Base-by-base conservation (phyloP, 2,329 filamentous ascomycete species). In the Amauroascus niger region DNA sequence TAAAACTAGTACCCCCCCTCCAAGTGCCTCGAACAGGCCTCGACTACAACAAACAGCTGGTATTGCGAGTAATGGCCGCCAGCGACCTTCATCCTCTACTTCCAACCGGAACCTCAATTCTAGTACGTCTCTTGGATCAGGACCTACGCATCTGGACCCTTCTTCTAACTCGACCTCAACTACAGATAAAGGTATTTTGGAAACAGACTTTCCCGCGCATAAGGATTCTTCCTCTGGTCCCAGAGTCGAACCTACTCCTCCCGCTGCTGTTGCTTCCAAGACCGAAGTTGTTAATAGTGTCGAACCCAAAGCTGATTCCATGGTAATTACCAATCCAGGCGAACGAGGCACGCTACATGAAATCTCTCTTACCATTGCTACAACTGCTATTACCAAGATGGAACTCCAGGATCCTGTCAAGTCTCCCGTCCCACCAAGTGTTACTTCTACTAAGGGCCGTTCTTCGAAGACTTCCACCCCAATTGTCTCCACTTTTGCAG, bases 1-100 rank as follows among this genome's bases (percentile, higher is more conserved):
- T 24, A 86, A 88, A 60, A 73, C 76, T 71, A 59, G 69, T 67
- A 87, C 84, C 39, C 84, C 86, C 26, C 80, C 77, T 7, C 83
- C 83, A 6, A 69, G 71, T 48, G 70, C 71, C 55, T 69, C 72
- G 28, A 73, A 80, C 55, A 80, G 84, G 41, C 83, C 87, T 5
- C 81, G 88, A 60, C 81, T 82, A 35, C 82, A 88, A 63, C 87
- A 89, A 65, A 90, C 86, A 63, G 87, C 86, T 14, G 78, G 80
- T 52, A 79, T 81, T 55, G 78, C 79, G n/a, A 72, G 69, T 49
- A 72, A 72, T 32, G 82, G 68, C 35, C 74, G 73, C 43, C 74
- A 87, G 49, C 74, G 80, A 33, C 79, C 82, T 1, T 69, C 77
- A 4, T 81, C 83, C 1, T 79, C 81, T 1, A 74, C 79, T 9